Base-by-base conservation (phyloP, 805 yeast genomes). In the Wickerhamomyces chambardii region DNA sequence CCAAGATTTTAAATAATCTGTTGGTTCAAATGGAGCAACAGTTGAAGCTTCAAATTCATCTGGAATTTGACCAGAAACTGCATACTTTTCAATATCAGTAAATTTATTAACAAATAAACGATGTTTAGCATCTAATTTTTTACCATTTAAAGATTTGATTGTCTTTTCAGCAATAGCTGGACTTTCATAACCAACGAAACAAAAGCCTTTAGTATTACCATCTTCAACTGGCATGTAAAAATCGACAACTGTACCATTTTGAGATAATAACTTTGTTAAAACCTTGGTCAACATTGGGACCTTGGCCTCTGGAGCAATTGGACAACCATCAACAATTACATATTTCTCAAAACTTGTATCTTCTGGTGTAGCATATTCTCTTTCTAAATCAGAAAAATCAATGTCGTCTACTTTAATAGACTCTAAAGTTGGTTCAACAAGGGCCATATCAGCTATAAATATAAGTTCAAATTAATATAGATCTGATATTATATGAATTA, bases 101-200 rank as follows among this genome's bases (percentile, higher is more conserved):
- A 92, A 69, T 52, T 73, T 78, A 70, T 90, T 92, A 44, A 90
- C 84, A 46, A 75, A 72, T 51, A 92, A 68, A 50, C 94, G 78
- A 66, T 92, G 99, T 60, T 85, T 89, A 45, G 84, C 83, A 65
- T 92, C 98, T 52, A 92, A 73, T 58, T 87, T 87, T 68, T 87
- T 89, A 51, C 87, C 84, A 61, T 90, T 79, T 57, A 84, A 74
- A 43, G 75, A 73, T 56, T 76, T 79, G 50, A 89, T 79, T 32
- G 95, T 95, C 40, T 77, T 75, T 36, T 70, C 77, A 33, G 92
- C 97, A 56, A 68, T 70, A 34, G 70, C 73, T 3, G 73, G 65
- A 31, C 73, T 66, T 45, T 70, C 80, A 61, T 75, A 89, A 64
- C 89, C 95, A 35, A 89, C 82, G 48, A 92, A 90, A 38, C 80